A percentile compares a stretch with the other conserved stretches of the same genome.
These are phyloP conservation scores for Ilyonectria robusta DNA, from an alignment of 2,329 filamentous ascomycete genomes.

Conservation along the genomic window DNA sequence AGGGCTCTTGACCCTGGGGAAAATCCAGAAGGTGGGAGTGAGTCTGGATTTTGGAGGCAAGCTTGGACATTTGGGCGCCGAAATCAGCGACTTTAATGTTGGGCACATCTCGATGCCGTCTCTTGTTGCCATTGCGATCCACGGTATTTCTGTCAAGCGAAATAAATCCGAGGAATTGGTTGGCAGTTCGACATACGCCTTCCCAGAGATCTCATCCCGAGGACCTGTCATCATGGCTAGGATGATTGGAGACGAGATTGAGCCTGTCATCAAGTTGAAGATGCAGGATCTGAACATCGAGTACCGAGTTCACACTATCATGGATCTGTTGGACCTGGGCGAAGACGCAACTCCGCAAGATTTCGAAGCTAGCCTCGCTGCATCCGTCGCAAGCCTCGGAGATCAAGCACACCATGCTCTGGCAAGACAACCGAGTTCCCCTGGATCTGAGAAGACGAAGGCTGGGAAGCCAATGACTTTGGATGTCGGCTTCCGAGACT, in stretches of 20 bases:
- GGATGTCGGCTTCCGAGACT: constrained; percentile 85
- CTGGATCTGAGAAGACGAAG: constrained; percentile 45
- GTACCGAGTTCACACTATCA: constrained; percentile 87
- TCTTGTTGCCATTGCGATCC: constrained; percentile 83
- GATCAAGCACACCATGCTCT: constrained; percentile 71
- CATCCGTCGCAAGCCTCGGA: constrained; percentile 83
- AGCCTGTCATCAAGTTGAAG: constrained; percentile 90
- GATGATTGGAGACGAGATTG: constrained; percentile 94
- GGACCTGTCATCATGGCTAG: constrained; percentile 82
- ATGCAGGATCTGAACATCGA: constrained; percentile 88
- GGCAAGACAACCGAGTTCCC: constrained; percentile 44
- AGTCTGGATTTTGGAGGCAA: constrained; percentile 75
- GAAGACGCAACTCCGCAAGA: constrained; percentile 79
- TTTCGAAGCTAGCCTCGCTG: constrained; percentile 81
- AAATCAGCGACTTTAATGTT: constrained; percentile 75
- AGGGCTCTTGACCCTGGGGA: constrained; percentile 82
- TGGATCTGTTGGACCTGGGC: constrained; percentile 81
- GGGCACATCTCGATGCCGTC: constrained; percentile 90
- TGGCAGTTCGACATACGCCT: constrained; percentile 60
- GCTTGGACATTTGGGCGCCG: constrained; percentile 75
- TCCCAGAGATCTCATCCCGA: constrained; percentile 45
- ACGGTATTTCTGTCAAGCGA: constrained; percentile 71
- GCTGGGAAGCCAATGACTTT: constrained; percentile 73
- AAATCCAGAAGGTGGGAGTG: constrained; percentile 74
- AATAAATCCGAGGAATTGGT: constrained; percentile 81